Conservation (phyloP, 176 grass and related monocot species). For the Otatea glauca region DNA sequence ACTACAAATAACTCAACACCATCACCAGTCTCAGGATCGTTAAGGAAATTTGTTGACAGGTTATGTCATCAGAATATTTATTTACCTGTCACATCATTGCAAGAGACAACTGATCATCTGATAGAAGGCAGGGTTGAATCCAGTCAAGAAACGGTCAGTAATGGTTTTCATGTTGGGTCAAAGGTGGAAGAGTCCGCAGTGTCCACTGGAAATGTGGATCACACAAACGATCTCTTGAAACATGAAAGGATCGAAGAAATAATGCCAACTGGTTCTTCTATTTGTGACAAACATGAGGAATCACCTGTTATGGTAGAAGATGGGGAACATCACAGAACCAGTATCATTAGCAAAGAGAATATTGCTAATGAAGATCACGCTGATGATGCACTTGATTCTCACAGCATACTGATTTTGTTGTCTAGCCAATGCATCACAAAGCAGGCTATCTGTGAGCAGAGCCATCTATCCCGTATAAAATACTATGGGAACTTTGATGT, state of each 20-base stretch:
- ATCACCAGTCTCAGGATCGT: conserved; percentile 42
- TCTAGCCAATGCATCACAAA: conserved; percentile 78
- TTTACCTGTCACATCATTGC: conserved; percentile 58
- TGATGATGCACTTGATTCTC: conserved; percentile 63
- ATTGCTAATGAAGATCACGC: conserved; percentile 50
- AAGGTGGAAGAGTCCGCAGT: conserved; percentile 45
- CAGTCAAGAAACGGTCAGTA: conserved; percentile 39
- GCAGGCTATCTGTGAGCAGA: conserved; percentile 65
- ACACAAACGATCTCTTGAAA: conserved; percentile 28
- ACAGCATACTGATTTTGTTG: conserved; percentile 81
- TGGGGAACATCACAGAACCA: conserved; percentile 38
- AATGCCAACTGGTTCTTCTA: conserved; percentile 10
- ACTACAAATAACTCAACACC: conserved; percentile 24
- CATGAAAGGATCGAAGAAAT: conserved; percentile 39
- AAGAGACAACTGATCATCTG: conserved; percentile 57
- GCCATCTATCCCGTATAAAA: conserved; percentile 75
- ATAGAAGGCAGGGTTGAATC: conserved; percentile 50
- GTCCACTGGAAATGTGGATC: conserved; percentile 52
- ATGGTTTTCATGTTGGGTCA: conserved; percentile 48
- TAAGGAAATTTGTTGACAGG: conserved; percentile 48
- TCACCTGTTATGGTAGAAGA: conserved; percentile 29
- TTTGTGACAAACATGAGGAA: conserved; percentile 31
- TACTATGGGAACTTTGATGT: conserved; percentile 86
- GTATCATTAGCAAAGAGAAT: conserved; percentile 60
- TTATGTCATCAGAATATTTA: conserved; percentile 57